phyloP scores from a whole-genome alignment of 2,329 filamentous ascomycete genomes.

The Epichloe sylvatica region DNA sequence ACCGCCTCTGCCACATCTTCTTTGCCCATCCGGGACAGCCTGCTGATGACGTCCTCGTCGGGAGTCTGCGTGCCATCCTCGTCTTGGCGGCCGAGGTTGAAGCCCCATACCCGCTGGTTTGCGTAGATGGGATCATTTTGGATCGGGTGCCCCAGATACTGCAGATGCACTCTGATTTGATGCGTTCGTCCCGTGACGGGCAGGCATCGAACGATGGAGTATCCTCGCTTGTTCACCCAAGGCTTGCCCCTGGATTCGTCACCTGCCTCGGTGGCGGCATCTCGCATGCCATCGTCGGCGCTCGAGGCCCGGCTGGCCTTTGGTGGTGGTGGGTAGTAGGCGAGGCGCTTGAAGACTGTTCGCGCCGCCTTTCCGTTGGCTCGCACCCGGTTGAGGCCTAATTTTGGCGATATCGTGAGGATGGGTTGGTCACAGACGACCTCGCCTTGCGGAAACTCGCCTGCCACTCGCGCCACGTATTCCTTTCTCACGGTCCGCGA shows the following conservation, averaged over 20 bases:
- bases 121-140: conserved; percentile 97
- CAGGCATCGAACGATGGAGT: conserved; percentile 87
- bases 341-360: conserved; percentile 81
- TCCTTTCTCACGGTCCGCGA: conserved; percentile 81
- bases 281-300: conserved; percentile 7
- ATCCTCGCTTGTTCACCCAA: conserved; percentile 53
- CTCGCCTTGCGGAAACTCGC: conserved; percentile 82
- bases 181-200: conserved; percentile 91
- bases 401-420: conserved; percentile 83
- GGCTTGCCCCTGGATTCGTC: conserved; percentile 15
- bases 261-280: conserved; percentile 6
- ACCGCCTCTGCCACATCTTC: conserved; percentile 81
- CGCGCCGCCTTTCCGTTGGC: conserved; percentile 81
- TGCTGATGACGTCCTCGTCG: conserved; percentile 80
- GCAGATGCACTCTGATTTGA: conserved; percentile 86
- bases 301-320: conserved; percentile 5
- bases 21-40: conserved; percentile 83
- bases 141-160: conserved; percentile 89
- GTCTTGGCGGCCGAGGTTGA: conserved; percentile 55
- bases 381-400: conserved; percentile 86
- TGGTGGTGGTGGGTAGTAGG: conserved; percentile 76
- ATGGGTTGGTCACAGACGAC: conserved; percentile 89
- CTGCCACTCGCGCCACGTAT: conserved; percentile 82
- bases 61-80: conserved; percentile 53
- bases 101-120: conserved; percentile 83